A percentile compares a stretch with the other conserved stretches of the same genome.
These are phyloP conservation scores for Blumeria hordei DNA, from an alignment of 2,329 filamentous ascomycete genomes.

Conservation along the genomic window DNA sequence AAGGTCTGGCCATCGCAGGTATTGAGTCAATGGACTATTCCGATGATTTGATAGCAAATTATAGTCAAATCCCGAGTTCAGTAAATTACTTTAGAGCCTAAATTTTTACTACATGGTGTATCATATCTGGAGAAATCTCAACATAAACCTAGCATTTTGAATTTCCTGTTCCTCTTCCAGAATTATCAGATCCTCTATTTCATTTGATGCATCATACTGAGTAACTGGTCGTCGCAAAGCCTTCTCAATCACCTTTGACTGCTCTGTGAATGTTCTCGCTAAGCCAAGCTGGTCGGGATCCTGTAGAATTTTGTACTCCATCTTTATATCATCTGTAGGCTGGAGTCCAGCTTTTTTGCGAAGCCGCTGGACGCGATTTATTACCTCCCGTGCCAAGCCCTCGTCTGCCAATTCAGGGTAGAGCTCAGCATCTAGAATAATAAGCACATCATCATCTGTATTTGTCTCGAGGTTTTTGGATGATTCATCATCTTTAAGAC, in stretches of 20 bases:
- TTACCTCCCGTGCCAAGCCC: conserved; percentile 72
- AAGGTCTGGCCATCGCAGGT: no score
- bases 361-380: conserved; percentile 76
- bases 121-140: conserved; percentile 53
- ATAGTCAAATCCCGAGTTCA: no score
- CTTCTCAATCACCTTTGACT: conserved; percentile 48
- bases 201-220: conserved; percentile 34
- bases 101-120: background rate
- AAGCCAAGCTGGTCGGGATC: conserved; percentile 60
- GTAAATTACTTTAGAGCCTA: no score
- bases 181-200: conserved; percentile 38
- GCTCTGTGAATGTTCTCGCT: conserved; percentile 41
- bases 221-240: conserved; percentile 55
- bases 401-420: conserved; percentile 74
- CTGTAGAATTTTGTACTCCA: conserved; percentile 66
- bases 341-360: conserved; percentile 84
- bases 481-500: conserved; percentile 45
- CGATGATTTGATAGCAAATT: no score
- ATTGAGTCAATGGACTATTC: no score
- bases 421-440: conserved; percentile 61
- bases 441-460: conserved; percentile 72
- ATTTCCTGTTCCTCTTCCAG: conserved; percentile 68
- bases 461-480: conserved; percentile 64
- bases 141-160: conserved; percentile 55
- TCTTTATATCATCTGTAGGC: conserved; percentile 81